Evolutionary conservation across 2,329 filamentous ascomycete species (phyloP).

Genomic region (Clarireedia hainanense): DNA sequence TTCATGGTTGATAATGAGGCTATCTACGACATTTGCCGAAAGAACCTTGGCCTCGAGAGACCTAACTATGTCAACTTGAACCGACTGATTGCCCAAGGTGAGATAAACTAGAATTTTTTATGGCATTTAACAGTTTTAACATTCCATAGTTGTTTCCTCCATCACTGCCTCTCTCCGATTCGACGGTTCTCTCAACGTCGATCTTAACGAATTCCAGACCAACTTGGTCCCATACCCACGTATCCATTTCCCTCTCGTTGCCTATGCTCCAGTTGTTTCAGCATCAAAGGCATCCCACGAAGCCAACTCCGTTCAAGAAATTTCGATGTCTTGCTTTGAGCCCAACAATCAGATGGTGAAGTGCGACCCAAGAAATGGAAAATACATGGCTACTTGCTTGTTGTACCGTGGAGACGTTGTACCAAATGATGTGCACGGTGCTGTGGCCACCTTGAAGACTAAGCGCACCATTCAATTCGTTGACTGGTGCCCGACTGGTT

Average conservation of each 20-base stretch:
- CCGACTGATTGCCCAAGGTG: slow-evolving; percentile 63
- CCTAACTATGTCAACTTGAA: slow-evolving; percentile 59
- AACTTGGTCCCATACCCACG: slow-evolving; percentile 61
- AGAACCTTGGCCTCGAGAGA: slow-evolving; percentile 56
- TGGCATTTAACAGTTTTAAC: too few species aligned
- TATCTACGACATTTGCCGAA: slow-evolving; percentile 60
- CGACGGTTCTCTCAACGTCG: slow-evolving; percentile 59
- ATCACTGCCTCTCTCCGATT: slow-evolving; percentile 59
- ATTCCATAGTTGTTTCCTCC: slow-evolving; percentile 47
- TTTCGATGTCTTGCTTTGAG: slow-evolving; percentile 44
- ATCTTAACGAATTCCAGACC: slow-evolving; percentile 62
- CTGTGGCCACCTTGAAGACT: slow-evolving; percentile 53
- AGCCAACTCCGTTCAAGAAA: slow-evolving; percentile 56
- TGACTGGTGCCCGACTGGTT: slow-evolving; percentile 62
- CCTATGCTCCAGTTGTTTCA: slow-evolving; percentile 55
- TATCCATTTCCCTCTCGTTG: slow-evolving; percentile 60
- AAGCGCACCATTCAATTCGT: slow-evolving; percentile 55
- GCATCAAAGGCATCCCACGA: slow-evolving; percentile 55
- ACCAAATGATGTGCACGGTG: slow-evolving; percentile 51
- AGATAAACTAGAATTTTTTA: slow-evolving; percentile 64
- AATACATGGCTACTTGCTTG: slow-evolving; percentile 61
- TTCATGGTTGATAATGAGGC: slow-evolving; percentile 64
- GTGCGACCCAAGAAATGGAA: slow-evolving; percentile 57
- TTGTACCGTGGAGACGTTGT: slow-evolving; percentile 60
- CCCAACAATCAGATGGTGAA: slow-evolving; percentile 62